Evolutionary conservation across 2,329 filamentous ascomycete genomes (phyloP).

Genomic region (Monilinia polystroma): DNA sequence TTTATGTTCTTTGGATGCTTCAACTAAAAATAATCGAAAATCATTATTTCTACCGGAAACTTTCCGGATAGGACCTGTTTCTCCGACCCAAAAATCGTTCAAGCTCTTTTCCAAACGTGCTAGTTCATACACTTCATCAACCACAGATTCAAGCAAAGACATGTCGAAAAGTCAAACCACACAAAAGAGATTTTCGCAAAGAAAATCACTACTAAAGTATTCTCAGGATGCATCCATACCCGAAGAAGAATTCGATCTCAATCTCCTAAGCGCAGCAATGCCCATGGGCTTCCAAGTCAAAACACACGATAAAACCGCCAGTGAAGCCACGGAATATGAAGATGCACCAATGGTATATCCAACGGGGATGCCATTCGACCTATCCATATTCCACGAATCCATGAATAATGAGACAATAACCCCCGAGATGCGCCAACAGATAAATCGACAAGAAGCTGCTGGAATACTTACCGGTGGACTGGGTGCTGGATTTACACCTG

Average conservation of each 20-base stretch:
- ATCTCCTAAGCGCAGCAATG: slow-evolving; percentile 33
- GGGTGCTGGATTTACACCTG: slow-evolving; percentile 53
- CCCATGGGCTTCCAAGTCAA: slow-evolving; percentile 32
- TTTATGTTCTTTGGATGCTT: slow-evolving; percentile 11
- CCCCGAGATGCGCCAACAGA: slow-evolving; percentile 31
- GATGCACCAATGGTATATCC: slow-evolving; percentile 26
- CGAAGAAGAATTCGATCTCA: slow-evolving; percentile 38
- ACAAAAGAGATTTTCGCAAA: slow-evolving; percentile 28
- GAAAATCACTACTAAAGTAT: slow-evolving; percentile 30
- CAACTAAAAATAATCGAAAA: slow-evolving; percentile 21
- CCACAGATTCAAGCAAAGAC: slow-evolving; percentile 7
- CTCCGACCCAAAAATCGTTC: slow-evolving; percentile 17
- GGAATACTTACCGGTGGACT: slow-evolving; percentile 59
- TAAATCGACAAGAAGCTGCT: slow-evolving; percentile 47
- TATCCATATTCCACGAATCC: slow-evolving; percentile 36
- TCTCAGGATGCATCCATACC: slow-evolving; percentile 33
- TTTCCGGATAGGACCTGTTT: slow-evolving; percentile 29
- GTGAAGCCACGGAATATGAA: slow-evolving; percentile 30
- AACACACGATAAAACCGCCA: slow-evolving; percentile 29
- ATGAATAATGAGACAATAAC: slow-evolving; percentile 25
- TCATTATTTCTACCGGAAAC: slow-evolving; percentile 29
- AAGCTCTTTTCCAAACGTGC: slow-evolving; percentile 1
- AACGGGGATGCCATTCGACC: slow-evolving; percentile 29
- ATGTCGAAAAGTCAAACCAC: neutral
- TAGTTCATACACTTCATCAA: slow-evolving; percentile 10